These are phyloP conservation scores for Elymus sibiricus DNA, from an alignment of 176 grass and related monocot species.

Conservation along the genomic window DNA sequence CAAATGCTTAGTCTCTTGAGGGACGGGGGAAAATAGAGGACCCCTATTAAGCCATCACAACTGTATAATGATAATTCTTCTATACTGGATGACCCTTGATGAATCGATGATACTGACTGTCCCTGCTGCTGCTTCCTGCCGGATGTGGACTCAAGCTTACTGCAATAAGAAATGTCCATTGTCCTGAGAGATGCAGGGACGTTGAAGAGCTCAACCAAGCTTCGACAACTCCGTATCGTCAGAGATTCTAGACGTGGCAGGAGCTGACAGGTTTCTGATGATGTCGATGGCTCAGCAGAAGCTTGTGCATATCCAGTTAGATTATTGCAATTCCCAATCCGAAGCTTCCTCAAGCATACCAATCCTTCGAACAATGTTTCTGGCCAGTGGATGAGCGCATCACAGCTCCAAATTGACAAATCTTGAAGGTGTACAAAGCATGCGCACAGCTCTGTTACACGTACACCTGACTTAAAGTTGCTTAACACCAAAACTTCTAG, in stretches of 20 bases:
- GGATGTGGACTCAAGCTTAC: not conserved
- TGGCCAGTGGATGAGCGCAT: not conserved
- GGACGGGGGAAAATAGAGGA: not conserved
- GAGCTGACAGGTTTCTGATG: not conserved
- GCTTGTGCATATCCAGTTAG: not conserved
- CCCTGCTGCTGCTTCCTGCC: no score
- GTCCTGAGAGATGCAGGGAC: not conserved
- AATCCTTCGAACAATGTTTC: not conserved
- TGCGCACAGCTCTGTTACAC: not conserved
- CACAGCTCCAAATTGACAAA: rapidly evolving
- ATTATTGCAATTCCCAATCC: rapidly evolving
- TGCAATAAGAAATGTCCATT: not conserved
- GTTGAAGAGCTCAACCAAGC: not conserved
- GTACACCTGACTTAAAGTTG: no score
- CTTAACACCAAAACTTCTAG: no score
- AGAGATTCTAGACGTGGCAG: not conserved
- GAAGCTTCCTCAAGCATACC: not conserved
- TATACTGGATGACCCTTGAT: no score
- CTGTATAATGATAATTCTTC: no score
- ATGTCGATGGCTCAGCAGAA: not conserved
- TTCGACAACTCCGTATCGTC: not conserved
- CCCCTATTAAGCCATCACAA: no score
- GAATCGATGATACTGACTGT: no score
- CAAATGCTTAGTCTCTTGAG: not conserved
- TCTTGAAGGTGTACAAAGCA: not conserved